Conservation (phyloP, 1,284 basidiomycete species). For the Apiotrichum siamense region DNA sequence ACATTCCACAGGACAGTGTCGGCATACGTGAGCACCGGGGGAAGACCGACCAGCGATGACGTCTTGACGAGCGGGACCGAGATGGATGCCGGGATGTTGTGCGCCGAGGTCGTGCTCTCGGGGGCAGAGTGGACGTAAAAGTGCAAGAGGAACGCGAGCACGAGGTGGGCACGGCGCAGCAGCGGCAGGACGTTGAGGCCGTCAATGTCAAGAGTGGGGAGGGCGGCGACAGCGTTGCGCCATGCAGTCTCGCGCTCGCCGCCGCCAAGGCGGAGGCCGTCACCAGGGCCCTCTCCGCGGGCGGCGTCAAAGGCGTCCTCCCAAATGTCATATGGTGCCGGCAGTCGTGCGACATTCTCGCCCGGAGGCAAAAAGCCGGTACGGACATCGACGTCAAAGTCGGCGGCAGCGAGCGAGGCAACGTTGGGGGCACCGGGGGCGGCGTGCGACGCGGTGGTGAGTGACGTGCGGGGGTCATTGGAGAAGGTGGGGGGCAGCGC, state of each 20-base stretch:
- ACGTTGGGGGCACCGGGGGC: constrained; percentile 56
- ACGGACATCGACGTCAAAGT: constrained; percentile 87
- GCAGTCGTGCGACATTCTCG: constrained; percentile 62
- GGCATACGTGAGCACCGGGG: constrained; percentile 87
- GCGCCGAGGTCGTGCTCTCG: constrained; percentile 32
- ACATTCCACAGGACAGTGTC: constrained; percentile 91
- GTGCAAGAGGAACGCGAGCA: constrained; percentile 78
- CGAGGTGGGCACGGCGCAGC: constrained; percentile 75
- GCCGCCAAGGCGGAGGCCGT: constrained; percentile 56
- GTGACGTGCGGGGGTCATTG: constrained; percentile 26
- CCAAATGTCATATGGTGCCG: constrained; percentile 62
- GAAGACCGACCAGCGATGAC: constrained; percentile 69
- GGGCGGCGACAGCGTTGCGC: constrained; percentile 61
- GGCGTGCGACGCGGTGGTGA: constrained; percentile 37
- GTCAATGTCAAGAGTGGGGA: constrained; percentile 57
- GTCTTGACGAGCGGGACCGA: constrained; percentile 74
- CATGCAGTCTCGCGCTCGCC: constrained; percentile 55
- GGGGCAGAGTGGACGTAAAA: constrained; percentile 72
- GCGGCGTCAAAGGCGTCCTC: constrained; percentile 53
- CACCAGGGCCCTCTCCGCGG: constrained; percentile 49
- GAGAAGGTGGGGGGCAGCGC: constrained; percentile 53
- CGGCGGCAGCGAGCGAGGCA: constrained; percentile 79
- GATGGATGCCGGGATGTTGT: constrained; percentile 61
- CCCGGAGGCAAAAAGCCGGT: constrained; percentile 89
- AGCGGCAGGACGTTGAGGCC: constrained; percentile 58